A percentile compares a stretch with the other conserved stretches of the same genome.
Evolutionary conservation across 2,329 filamentous ascomycete genomes (phyloP).

Genomic region (Madurella fahalii): DNA sequence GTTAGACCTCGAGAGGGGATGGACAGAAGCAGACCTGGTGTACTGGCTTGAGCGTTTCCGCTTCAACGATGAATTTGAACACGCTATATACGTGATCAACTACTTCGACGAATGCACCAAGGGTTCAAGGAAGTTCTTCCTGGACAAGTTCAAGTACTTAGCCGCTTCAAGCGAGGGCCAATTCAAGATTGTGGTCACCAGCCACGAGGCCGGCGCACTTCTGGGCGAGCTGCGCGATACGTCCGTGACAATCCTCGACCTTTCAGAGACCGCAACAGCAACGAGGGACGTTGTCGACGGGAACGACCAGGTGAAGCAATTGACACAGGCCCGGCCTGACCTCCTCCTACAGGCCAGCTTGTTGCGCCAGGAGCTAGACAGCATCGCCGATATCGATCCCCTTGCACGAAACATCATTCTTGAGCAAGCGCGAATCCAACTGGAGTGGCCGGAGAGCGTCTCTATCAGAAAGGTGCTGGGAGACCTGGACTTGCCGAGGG

Average conservation of each 20-base stretch:
- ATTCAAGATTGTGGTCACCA: constrained; percentile 11
- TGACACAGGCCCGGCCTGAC: constrained; percentile 1
- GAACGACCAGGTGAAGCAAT: background rate
- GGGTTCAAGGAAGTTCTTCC: constrained; percentile 1
- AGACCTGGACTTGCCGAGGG: background rate
- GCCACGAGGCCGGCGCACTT: constrained; percentile 4
- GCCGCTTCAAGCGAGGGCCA: background rate
- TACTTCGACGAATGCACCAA: constrained; percentile 11
- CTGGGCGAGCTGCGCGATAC: constrained; percentile 2
- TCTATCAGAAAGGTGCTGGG: background rate
- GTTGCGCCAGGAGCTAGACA: background rate
- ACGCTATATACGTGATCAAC: constrained; percentile 3
- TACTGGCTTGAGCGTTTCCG: constrained; percentile 3
- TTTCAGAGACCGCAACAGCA: background rate
- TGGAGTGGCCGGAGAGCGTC: background rate
- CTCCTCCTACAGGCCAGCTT: background rate
- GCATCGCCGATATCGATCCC: background rate
- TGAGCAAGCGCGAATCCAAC: background rate
- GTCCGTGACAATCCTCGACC: background rate
- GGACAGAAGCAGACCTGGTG: constrained; percentile 13
- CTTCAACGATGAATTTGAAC: background rate
- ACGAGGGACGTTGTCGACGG: background rate
- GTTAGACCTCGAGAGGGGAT: constrained; percentile 3
- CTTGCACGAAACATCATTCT: constrained; percentile 2
- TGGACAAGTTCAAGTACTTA: background rate